Evolutionary conservation across 2,329 filamentous ascomycete genomes (phyloP), one percentile per base, ranked within the genome.

Genomic region (Penicillium sp.): DNA sequence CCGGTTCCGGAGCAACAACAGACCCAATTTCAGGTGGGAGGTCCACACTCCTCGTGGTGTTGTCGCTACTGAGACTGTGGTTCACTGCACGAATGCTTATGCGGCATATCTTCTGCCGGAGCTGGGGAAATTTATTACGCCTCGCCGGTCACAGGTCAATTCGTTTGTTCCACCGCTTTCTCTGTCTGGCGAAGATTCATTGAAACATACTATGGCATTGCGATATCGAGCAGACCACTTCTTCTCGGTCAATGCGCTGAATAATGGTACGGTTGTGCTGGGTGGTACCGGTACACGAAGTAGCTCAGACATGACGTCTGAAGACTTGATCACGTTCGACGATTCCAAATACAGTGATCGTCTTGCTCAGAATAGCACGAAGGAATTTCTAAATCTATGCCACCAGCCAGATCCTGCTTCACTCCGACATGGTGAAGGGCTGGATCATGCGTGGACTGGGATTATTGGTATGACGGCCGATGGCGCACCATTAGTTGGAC

Each of bases 71-170:
- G 45, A 53, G 29, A 53, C 33, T 1, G 55, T 57, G 4, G 27
- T 50, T 3, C 55, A 57, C 21, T 57, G 55, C 14, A 57, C 49
- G 31, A 57, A 57, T 44, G 55, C 50, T 8, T 53, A 57, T 37
- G 55, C 55, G 4, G 35, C 49, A 16, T 53, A 48, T 24, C 39
- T 57, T 5, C 11, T 57, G 4, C 55, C 55, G 19, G 26, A 53
- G 16, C 22, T 57, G 14, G 27, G 19, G 1, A 26, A 39, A 10
- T 53, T 53, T 11, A 45, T 57, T 3, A 27, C 43, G 3, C 55
- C 55, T 24, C 55, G 49, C 19, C 55, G 55, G 8, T 53, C 55
- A 11, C 55, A 57, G n/a, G 55, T 52, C 14, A 31, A 52, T 8
- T 49, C 55, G 19, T 57, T 57, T 37, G 29, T 53, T 13, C 55